Percentiles rank a stretch among this genome's conserved stretches.
phyloP scores from a whole-genome alignment of 2,329 filamentous ascomycete genomes.

The Verruconis gallopava region DNA sequence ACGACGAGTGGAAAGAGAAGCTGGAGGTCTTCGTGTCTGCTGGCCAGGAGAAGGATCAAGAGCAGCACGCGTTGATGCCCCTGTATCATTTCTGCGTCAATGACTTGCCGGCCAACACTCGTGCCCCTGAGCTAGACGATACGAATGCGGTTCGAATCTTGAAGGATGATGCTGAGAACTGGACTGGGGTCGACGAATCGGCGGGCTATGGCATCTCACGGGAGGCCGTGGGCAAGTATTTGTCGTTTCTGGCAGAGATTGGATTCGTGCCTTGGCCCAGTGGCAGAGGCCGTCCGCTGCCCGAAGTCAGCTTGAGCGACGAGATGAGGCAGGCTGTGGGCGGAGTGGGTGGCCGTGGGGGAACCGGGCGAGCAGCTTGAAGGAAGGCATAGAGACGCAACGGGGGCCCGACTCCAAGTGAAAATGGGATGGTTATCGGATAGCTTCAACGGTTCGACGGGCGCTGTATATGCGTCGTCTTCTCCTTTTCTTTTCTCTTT shows the following conservation, averaged over 20 bases:
- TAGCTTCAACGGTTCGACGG: too few relatives aligned
- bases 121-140: conserved; percentile 64
- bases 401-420: too few relatives aligned
- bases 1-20: conserved; percentile 53
- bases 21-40: conserved; percentile 54
- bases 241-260: conserved; percentile 48
- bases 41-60: conserved; percentile 42
- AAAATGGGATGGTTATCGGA: too few relatives aligned
- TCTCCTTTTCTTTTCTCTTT: too few relatives aligned
- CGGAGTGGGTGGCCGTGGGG: conserved; percentile 41
- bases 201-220: conserved; percentile 21
- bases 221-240: conserved; percentile 49
- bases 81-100: conserved; percentile 61
- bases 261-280: conserved; percentile 46
- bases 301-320: conserved; percentile 31
- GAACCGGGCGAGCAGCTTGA: too few relatives aligned
- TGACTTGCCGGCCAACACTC: conserved; percentile 56
- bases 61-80: conserved; percentile 56
- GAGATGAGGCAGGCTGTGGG: conserved; percentile 36
- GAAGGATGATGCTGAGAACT: conserved; percentile 43
- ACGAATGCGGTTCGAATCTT: conserved; percentile 52
- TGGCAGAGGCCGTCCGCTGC: conserved; percentile 27
- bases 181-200: conserved; percentile 46
- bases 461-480: too few relatives aligned
- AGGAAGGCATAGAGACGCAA: too few relatives aligned